Percentiles rank a stretch among this genome's conserved stretches.
These are phyloP conservation scores for Penicillium robsamsonii DNA, from an alignment of 495 filamentous ascomycete species.

Conservation along the genomic window DNA sequence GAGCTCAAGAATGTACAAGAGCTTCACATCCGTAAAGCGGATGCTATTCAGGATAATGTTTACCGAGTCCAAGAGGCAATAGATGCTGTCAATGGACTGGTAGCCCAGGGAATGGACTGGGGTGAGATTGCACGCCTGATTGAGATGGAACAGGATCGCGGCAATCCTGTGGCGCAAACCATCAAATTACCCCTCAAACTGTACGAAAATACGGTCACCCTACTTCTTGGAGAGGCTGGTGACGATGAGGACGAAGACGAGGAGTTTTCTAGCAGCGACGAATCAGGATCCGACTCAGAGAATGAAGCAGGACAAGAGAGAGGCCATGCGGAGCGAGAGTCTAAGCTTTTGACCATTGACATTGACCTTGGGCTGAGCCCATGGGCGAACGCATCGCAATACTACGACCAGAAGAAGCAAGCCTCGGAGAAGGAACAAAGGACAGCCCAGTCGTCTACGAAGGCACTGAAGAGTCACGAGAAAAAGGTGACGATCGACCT, in stretches of 20 bases:
- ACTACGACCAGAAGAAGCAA: slow-evolving; percentile 82
- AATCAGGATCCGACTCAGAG: slow-evolving; percentile 63
- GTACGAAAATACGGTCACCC: slow-evolving; percentile 80
- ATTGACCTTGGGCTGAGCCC: slow-evolving; percentile 77
- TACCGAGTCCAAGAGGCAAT: slow-evolving; percentile 89
- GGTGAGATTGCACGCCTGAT: slow-evolving; percentile 82
- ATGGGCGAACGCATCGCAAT: slow-evolving; percentile 86
- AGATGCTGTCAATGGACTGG: slow-evolving; percentile 82
- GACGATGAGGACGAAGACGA: slow-evolving; percentile 57
- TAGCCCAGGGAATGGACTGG: slow-evolving; percentile 97
- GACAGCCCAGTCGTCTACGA: slow-evolving; percentile 75
- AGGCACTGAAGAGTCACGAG: slow-evolving; percentile 84
- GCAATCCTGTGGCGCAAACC: slow-evolving; percentile 81
- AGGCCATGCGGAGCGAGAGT: slow-evolving; percentile 30
- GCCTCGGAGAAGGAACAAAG: slow-evolving; percentile 84
- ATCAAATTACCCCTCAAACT: slow-evolving; percentile 89
- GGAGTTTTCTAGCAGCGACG: slow-evolving; percentile 54
- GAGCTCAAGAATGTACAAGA: slow-evolving; percentile 76
- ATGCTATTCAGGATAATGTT: slow-evolving; percentile 83
- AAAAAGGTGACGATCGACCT: slow-evolving; percentile 83
- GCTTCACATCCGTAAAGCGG: slow-evolving; percentile 83
- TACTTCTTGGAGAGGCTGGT: slow-evolving; percentile 70
- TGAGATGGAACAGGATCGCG: slow-evolving; percentile 73
- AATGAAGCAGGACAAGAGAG: slow-evolving; percentile 42
- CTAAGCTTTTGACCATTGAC: slow-evolving; percentile 62